These are phyloP conservation scores for Andalucia godoyi DNA, from an alignment of 78 protist species.

Conservation along the genomic window DNA sequence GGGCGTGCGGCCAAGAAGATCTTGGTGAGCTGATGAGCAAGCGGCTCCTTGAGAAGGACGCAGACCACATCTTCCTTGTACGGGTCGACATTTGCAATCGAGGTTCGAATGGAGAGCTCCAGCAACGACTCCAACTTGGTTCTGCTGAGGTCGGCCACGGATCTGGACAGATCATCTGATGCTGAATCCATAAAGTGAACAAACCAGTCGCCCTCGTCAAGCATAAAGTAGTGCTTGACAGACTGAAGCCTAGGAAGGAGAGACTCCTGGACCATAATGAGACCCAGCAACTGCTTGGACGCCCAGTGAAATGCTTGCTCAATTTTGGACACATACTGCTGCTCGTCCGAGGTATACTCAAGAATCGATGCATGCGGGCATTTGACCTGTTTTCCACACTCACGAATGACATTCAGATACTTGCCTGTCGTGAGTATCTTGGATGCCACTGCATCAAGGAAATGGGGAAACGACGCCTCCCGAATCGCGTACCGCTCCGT, in stretches of 20 bases:
- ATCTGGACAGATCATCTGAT: slow-evolving; percentile 20
- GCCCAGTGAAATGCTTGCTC: not conserved
- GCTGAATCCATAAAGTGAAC: slow-evolving; percentile 67
- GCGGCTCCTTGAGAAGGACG: slow-evolving; percentile 27
- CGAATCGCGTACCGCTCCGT: not conserved
- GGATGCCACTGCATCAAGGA: not conserved
- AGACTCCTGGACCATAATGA: not conserved
- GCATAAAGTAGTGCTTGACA: not conserved
- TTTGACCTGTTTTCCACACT: not conserved
- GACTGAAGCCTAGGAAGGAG: not conserved
- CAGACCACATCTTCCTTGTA: slow-evolving; percentile 41
- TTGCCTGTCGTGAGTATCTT: not conserved
- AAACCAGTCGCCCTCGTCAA: slow-evolving; percentile 48
- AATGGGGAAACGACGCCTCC: not conserved
- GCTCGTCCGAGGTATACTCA: not conserved
- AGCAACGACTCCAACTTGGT: slow-evolving; percentile 33
- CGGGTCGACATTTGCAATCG: slow-evolving; percentile 20
- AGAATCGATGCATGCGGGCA: not conserved
- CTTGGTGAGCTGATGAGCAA: slow-evolving; percentile 24
- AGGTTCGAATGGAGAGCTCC: slow-evolving; percentile 27
- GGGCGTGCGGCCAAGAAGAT: slow-evolving; percentile 16
- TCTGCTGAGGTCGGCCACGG: slow-evolving; percentile 21
- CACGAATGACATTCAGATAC: not conserved
- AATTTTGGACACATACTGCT: not conserved
- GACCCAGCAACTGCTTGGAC: slow-evolving; percentile 44